phyloP scores from a whole-genome alignment of 2,329 filamentous ascomycete species.

The Alternaria angustiovoidea region DNA sequence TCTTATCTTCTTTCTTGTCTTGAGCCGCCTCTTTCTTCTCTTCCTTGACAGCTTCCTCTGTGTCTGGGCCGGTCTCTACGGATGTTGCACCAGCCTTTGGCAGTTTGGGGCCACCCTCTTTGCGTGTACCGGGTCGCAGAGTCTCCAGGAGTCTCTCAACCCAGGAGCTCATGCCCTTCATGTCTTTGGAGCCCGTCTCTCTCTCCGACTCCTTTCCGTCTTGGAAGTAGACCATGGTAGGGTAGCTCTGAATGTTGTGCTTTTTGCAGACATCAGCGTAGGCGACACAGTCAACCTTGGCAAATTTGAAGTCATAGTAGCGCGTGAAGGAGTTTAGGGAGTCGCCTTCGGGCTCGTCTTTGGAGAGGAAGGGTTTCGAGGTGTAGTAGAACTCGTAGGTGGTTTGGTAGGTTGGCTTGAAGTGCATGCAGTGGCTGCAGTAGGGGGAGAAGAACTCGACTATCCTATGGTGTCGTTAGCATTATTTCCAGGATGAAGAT shows the following conservation, averaged over 20 bases:
- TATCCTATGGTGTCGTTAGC: conserved; percentile 37
- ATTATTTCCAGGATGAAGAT: neutral
- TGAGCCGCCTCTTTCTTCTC: conserved; percentile 36
- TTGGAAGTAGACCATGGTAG: conserved; percentile 81
- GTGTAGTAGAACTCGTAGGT: conserved; percentile 96
- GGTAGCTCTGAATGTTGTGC: conserved; percentile 73
- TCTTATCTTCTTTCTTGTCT: conserved; percentile 19
- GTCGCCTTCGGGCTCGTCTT: conserved; percentile 57
- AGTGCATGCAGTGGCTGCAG: conserved; percentile 75
- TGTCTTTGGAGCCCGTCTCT: conserved; percentile 71
- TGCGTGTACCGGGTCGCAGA: conserved; percentile 81
- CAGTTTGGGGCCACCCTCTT: conserved; percentile 69
- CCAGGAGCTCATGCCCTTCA: conserved; percentile 71
- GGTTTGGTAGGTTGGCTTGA: conserved; percentile 88
- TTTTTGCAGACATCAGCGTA: conserved; percentile 78
- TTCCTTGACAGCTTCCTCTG: conserved; percentile 47
- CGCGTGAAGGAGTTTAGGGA: conserved; percentile 74
- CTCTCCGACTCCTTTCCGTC: conserved; percentile 73
- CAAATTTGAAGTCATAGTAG: conserved; percentile 92
- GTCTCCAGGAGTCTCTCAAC: conserved; percentile 80
- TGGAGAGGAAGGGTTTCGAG: conserved; percentile 70
- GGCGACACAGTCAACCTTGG: conserved; percentile 82
- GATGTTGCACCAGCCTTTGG: conserved; percentile 73
- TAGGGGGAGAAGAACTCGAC: conserved; percentile 62
- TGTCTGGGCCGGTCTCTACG: conserved; percentile 54